Percentiles rank a stretch among this genome's conserved stretches.
Conservation (phyloP, 345 rosid species). For the Corchorus capsularis region DNA sequence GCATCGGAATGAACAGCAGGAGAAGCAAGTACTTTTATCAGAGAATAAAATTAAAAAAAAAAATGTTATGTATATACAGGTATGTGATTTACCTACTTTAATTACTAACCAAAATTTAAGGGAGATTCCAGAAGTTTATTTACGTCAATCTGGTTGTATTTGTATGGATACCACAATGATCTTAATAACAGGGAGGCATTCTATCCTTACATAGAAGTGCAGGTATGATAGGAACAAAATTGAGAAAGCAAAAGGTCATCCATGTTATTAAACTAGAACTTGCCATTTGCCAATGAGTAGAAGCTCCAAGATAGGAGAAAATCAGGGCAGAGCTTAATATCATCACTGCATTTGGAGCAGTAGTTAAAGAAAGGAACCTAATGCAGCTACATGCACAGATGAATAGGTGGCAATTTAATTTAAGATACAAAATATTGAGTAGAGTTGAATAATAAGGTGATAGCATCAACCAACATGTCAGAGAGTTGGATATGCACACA, state of each 20-base stretch:
- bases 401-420: background rate
- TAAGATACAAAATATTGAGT: background rate
- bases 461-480: background rate
- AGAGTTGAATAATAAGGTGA: background rate
- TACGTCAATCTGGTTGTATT: background rate
- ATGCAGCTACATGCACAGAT: background rate
- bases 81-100: background rate
- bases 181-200: background rate
- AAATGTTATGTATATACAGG: background rate
- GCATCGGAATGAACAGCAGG: background rate
- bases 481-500: background rate
- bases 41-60: background rate
- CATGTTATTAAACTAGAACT: background rate
- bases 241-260: background rate
- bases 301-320: conserved; percentile 2
- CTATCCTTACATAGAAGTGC: background rate
- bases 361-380: background rate
- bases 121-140: background rate
- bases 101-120: background rate
- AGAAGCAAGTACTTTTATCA: background rate
- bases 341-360: background rate
- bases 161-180: background rate
- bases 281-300: background rate
- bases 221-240: background rate
- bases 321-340: background rate